phyloP scores from a whole-genome alignment of 1,284 basidiomycete species.

The Ceratobasidium sp. region DNA sequence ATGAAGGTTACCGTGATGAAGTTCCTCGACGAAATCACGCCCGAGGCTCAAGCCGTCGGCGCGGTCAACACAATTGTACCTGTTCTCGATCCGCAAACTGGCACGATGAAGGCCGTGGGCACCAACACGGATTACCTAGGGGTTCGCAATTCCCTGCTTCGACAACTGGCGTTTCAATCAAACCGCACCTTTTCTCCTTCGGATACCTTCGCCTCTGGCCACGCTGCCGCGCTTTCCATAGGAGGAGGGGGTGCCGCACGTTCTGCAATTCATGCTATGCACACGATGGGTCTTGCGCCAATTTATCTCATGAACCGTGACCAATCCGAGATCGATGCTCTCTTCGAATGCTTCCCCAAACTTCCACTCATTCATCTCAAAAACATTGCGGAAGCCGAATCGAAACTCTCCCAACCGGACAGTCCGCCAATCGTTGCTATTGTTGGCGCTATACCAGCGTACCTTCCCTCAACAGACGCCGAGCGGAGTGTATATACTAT shows the following conservation, averaged over 20 bases:
- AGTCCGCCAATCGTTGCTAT: conserved; percentile 39
- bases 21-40: conserved; percentile 56
- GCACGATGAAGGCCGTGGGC: conserved; percentile 54
- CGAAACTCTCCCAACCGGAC: conserved; percentile 8
- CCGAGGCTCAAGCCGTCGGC: conserved; percentile 54
- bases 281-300: conserved; percentile 55
- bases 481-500: conserved; percentile 43
- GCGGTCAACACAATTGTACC: conserved; percentile 59
- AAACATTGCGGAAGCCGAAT: conserved; percentile 20
- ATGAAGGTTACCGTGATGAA: conserved; percentile 56
- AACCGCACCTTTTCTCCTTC: conserved; percentile 50
- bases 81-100: conserved; percentile 51
- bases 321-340: conserved; percentile 42
- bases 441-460: conserved; percentile 46
- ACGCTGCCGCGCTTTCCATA: conserved; percentile 55
- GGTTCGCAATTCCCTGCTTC: conserved; percentile 56
- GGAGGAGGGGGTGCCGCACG: conserved; percentile 59
- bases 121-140: conserved; percentile 58
- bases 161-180: conserved; percentile 49
- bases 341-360: conserved; percentile 44
- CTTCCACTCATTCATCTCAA: conserved; percentile 41
- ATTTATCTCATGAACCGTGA: conserved; percentile 58
- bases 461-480: conserved; percentile 40
- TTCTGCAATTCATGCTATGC: conserved; percentile 57
- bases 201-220: conserved; percentile 50